Evolutionary conservation across 1,284 basidiomycete species (phyloP), one percentile per base, ranked within the genome.

Genomic region (Cutaneotrichosporon mucoides): DNA sequence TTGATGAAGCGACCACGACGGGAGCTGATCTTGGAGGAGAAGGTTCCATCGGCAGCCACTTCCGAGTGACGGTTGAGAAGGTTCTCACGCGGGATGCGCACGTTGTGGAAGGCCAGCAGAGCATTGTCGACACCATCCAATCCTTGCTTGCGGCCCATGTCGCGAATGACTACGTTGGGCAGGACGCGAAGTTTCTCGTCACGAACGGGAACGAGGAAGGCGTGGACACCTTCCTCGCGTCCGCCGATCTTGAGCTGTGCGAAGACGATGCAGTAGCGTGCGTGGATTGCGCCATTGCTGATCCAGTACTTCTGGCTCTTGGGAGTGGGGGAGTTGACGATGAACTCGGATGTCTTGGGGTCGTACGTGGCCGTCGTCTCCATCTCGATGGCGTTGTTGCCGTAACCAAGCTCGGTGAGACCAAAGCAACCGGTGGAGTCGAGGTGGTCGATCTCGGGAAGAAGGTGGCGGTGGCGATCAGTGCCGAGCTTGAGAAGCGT

Each of bases 101-200:
- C 53, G 8, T 58, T 34, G 50, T 62, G 11, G 46, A 62, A 62
- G 10, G 50, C 53, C 9, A 62, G 56, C 3, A 56, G 53, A 5
- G 60, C 60, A 34, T 62, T 62, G 60, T 62, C 60, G 24, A 62
- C 60, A 4, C 60, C 60, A 44, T 62, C 53, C 13, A 55, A 47
- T 9, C 43, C 60, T 24, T 55, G 53, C 45, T 62, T 62, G 56
- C 45, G 53, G 6, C 60, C 60, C 60, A 62, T 62, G 53, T 62
- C 60, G 41, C 60, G 60, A 24, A 62, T 56, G 0, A 44, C 49
- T 9, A 62, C 60, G 8, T 40, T 40, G 34, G 60, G 60, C 1
- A 62, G 56, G 5, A 58, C 49, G 35, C 37, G 7, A 11, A 58
- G 53, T 7, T 16, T 24, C 35, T 47, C 9, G 50, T 62, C 60